Conservation (phyloP, 768 basidiomycete genomes). For the Podaxis sp. region DNA sequence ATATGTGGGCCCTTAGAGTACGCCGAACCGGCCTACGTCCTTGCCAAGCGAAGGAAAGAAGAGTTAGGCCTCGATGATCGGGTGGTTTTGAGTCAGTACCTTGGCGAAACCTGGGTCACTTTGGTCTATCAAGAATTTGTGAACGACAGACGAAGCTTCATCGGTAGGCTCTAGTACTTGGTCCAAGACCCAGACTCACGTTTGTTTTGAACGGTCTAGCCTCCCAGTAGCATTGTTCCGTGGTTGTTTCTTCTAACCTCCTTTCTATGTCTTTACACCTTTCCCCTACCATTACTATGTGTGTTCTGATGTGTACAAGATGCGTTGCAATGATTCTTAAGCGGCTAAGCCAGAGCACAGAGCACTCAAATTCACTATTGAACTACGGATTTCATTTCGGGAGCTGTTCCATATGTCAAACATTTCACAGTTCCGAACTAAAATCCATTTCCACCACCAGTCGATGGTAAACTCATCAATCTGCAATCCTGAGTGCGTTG, state of each 20-base stretch:
- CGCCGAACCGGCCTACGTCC: neutral
- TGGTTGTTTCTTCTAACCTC: neutral
- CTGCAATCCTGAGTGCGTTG: neutral
- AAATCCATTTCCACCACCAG: neutral
- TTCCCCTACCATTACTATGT: neutral
- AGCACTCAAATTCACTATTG: neutral
- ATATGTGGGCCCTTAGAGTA: constrained; percentile 15
- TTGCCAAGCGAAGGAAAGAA: constrained; percentile 8
- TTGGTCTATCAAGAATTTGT: constrained; percentile 18
- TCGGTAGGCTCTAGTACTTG: neutral
- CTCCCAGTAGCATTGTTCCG: neutral
- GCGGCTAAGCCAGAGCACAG: neutral
- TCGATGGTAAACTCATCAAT: neutral
- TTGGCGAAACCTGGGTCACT: constrained; percentile 11
- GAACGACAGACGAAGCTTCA: neutral
- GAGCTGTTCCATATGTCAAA: neutral
- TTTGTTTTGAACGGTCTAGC: neutral
- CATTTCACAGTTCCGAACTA: neutral
- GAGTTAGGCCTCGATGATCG: constrained; percentile 15
- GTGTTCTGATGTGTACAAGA: neutral
- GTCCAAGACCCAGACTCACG: neutral
- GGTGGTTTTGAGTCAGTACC: constrained; percentile 14
- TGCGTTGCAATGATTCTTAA: neutral
- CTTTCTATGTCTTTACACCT: neutral
- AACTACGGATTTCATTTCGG: neutral